Percentiles rank a stretch among this genome's conserved stretches.
These are phyloP conservation scores for Penstemon barbatus DNA, from an alignment of 257 asterid species.

Conservation along the genomic window DNA sequence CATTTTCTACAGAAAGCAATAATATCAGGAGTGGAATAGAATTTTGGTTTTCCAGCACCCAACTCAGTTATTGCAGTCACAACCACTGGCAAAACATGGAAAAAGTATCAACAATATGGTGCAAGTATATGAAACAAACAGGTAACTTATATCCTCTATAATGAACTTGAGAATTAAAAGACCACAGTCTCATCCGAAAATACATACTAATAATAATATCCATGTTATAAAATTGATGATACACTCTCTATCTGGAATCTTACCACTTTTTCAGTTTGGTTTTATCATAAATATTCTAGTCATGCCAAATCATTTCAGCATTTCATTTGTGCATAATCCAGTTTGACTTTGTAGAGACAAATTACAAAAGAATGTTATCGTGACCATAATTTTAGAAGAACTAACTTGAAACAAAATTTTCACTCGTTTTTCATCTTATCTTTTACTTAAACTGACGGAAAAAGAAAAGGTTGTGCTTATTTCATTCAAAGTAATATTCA, in stretches of 20 bases:
- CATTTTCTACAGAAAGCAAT: constrained; percentile 89
- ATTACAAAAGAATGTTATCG: too few relatives aligned
- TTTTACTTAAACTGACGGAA: too few relatives aligned
- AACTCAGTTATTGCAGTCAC: constrained; percentile 94
- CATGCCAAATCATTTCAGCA: background rate
- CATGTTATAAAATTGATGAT: background rate
- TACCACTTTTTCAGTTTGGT: background rate
- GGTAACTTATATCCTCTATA: constrained; percentile 2
- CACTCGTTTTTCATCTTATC: too few relatives aligned
- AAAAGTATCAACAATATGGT: constrained; percentile 30
- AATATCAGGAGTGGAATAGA: constrained; percentile 87
- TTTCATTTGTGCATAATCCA: background rate
- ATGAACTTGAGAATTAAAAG: constrained; percentile 13
- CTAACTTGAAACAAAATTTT: background rate
- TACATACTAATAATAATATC: constrained; percentile 12
- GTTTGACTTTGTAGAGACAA: background rate
- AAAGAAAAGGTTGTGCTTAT: too few relatives aligned
- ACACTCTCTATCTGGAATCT: background rate
- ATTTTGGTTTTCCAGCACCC: constrained; percentile 90
- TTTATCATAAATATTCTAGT: background rate
- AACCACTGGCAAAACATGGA: constrained; percentile 59
- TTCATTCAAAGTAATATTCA: too few relatives aligned
- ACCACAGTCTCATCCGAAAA: constrained; percentile 5
- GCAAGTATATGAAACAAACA: constrained; percentile 10
- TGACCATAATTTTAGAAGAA: too few relatives aligned